Evolutionary conservation across 2,329 filamentous ascomycete species (phyloP), one percentile per base, ranked within the genome.

Genomic region (Sporothrix humicola): DNA sequence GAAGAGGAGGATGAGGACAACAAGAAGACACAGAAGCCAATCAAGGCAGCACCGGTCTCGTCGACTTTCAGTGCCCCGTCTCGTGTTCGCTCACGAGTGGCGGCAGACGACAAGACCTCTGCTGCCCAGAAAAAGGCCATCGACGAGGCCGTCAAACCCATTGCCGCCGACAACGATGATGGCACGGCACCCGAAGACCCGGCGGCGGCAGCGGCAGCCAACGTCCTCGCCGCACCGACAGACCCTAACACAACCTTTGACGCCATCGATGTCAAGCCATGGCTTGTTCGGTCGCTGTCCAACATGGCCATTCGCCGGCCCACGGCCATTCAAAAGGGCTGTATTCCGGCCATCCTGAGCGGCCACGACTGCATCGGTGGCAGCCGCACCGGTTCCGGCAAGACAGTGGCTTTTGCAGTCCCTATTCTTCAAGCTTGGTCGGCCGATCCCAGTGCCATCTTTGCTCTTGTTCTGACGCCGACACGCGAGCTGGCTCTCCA

Each of bases 371-470:
- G 94, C 80, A 98, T 99, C 78, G 96, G 96, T 79, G 95, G 95
- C 52, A 97, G 93, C 79, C 88, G 94, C 76, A 99, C 96, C 0
- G 96, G 96, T 85, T 98, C 95, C 13, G 96, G 96, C 83, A 99
- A 99, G 85, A 99, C 96, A 3, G 91, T 98, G 59, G 95, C 96
- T 1, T 99, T 99, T 82, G 93, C 95, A 0, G 94, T 95, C 10
- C 96, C 96, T 0, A 97, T 99, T 74, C 84, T 99, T 76, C 95
- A 98, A 81, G 92, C 92, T 82, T 98, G 95, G 94, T 90, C 95
- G 1, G 89, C 94, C 79, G 95, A 99, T 83, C 96, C 96, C 0
- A 91, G 92, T 74, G 96, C 94, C 59, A 95, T 98, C 78, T 99
- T 93, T 81, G 95, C 90, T 1, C 85, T 99, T 6, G 89, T 99